Evolutionary conservation across 2,329 filamentous ascomycete species (phyloP), one percentile per base, ranked within the genome.

Genomic region (Fusarium robinianum): DNA sequence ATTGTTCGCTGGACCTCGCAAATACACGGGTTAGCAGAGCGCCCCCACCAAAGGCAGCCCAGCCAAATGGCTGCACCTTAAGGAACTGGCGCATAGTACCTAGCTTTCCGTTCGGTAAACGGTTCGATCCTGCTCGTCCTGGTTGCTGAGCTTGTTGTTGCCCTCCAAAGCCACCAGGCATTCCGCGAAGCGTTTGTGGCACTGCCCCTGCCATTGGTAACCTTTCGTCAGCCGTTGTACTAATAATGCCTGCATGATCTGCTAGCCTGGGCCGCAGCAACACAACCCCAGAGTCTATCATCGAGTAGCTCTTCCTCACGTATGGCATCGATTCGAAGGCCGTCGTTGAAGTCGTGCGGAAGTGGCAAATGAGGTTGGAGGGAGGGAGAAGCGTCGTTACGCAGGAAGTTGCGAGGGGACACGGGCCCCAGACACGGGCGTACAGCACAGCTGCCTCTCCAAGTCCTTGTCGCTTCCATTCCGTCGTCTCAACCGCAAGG

Each of bases 101-200:
- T 74, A 84, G 68, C 67, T 85, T 85, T 41, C 81, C 81, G 58
- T 82, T 83, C 45, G 80, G 81, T 76, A 85, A 72, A 62, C 82
- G 76, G 65, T 67, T 79, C 40, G 81, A 75, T 27, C 77, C 76
- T 52, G 72, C 71, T 63, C 82, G 75, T 41, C 72, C 77, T 55
- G 55, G 62, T 51, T 70, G 70, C 52, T 82, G 81, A 45, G 74
- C 74, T 66, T 80, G 79, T 66, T 80, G 80, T 58, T 81, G 80
- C 58, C 72, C 72, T 55, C 74, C 75, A 64, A 83, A 85, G 52
- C 77, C 78, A 59, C 74, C 75, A 40, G 81, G 81, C 69, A 85
- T 76, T 60, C 80, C 79, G 58, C 81, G 78, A 59, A 85, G 66
- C 61, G 79, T 73, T 69, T 83, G 82, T 58, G 80, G 81, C 71